Evolutionary conservation across 78 protist species (phyloP), one percentile per base, ranked within the genome.

Genomic region (Diacronema lutheri): DNA sequence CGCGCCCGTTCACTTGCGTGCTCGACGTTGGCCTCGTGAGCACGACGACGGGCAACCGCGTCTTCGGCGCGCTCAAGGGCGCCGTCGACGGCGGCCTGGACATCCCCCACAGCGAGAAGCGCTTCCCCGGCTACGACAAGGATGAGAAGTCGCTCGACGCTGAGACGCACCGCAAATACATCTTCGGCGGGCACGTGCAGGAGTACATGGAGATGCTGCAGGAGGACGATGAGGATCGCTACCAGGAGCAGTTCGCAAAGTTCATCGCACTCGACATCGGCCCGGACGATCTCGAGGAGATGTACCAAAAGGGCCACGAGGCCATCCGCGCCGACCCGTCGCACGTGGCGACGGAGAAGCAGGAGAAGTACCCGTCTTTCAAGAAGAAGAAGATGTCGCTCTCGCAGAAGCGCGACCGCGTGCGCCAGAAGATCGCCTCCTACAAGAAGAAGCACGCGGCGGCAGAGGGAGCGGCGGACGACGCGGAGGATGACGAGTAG

Each of bases 71-170:
- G 56, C 61, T 95, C 69, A 93, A 90, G 90, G 99, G 99, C 71
- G 99, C 99, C 57, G 89, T 88, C 46, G 99, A 98, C 86, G 99
- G 99, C 72, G 99, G 99, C 69, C 79, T 98, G 46, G 38, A 87
- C 88, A 60, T 98, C 57, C 99, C 99, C 81, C 99, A 97, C 97
- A 57, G n/a, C 60, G 90, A 83, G 76, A 94, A 93, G 88, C 91
- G 99, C 79, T 94, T 97, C 95, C 96, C 96, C 46, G 99, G 99
- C 79, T 98, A 88, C 97, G 80, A 89, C 89, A 71, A 40, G 50
- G 94, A 93, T 83, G 58, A 83, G 65, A 86, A 88, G 88, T 35
- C 26, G 81, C 29, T n/a, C 60, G 92, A 96, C 87, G 90, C 97
- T 29, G 97, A 93, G 89, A 89, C 65, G 65, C 95, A 85, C 86